These are phyloP conservation scores for Claviceps humidiphila DNA, from an alignment of 2,329 filamentous ascomycete genomes.

Conservation along the genomic window DNA sequence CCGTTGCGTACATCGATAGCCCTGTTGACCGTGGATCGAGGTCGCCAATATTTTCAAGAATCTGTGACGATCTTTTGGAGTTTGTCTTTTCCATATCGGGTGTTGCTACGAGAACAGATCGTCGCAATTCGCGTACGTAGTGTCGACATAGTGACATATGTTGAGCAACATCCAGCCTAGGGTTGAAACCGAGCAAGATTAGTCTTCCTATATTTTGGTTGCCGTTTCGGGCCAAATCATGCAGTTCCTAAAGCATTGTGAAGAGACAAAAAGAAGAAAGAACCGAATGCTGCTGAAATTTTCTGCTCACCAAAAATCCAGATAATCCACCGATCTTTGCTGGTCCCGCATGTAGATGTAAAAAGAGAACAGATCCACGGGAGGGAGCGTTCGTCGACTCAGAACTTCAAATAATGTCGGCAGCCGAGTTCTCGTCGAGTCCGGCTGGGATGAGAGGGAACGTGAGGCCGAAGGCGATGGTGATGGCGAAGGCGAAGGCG, in stretches of 20 bases:
- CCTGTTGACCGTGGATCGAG: conserved; percentile 45
- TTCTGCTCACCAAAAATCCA: conserved; percentile 80
- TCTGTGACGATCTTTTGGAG: conserved; percentile 73
- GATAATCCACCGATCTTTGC: conserved; percentile 91
- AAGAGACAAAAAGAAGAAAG: too few relatives aligned
- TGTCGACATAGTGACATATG: conserved; percentile 97
- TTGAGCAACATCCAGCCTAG: conserved; percentile 95
- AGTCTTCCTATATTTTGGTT: neutral
- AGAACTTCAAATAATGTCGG: conserved; percentile 94
- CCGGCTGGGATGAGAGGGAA: conserved; percentile 28
- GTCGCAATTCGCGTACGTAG: conserved; percentile 87
- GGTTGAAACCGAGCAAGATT: neutral
- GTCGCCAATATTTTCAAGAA: conserved; percentile 62
- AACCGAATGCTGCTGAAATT: neutral
- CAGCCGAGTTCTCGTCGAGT: conserved; percentile 63
- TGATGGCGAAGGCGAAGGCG: conserved; percentile 27
- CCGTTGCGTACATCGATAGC: conserved; percentile 48
- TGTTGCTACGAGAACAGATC: conserved; percentile 85
- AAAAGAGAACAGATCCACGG: conserved; percentile 95
- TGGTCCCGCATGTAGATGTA: conserved; percentile 99
- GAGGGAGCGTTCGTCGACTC: conserved; percentile 83
- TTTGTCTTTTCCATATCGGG: conserved; percentile 72
- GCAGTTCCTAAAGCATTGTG: neutral
- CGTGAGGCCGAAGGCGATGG: too few relatives aligned
- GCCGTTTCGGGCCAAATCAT: neutral